Evolutionary conservation across 345 rosid species (phyloP).

Genomic region (Combretum micranthum): DNA sequence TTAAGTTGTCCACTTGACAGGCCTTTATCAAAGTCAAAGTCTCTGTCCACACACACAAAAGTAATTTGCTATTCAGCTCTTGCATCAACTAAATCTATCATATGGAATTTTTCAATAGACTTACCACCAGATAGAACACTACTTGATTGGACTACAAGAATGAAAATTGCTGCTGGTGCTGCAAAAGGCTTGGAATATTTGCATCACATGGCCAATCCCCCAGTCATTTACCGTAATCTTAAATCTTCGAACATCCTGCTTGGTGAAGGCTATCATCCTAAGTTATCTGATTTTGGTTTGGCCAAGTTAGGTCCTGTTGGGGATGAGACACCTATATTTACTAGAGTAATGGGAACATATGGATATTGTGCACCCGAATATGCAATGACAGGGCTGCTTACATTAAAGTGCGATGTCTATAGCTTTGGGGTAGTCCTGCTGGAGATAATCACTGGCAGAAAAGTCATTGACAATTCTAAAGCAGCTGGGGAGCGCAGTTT

Average conservation of each 20-base stretch:
- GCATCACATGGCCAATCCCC: slow-evolving; percentile 61
- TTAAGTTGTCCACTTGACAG: too few relatives aligned
- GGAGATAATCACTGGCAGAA: slow-evolving; percentile 65
- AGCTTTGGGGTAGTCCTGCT: slow-evolving; percentile 62
- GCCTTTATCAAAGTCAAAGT: too few relatives aligned
- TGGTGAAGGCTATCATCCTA: slow-evolving; percentile 52
- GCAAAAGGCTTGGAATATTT: slow-evolving; percentile 71
- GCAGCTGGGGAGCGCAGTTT: slow-evolving; percentile 55
- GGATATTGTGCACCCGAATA: slow-evolving; percentile 80
- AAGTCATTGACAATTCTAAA: slow-evolving; percentile 56
- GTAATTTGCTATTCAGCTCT: too few relatives aligned
- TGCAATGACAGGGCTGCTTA: slow-evolving; percentile 79
- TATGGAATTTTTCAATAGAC: slow-evolving; percentile 24
- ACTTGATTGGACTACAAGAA: slow-evolving; percentile 70
- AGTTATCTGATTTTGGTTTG: slow-evolving; percentile 69
- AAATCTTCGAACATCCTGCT: slow-evolving; percentile 71
- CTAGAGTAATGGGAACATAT: slow-evolving; percentile 72
- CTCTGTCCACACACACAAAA: too few relatives aligned
- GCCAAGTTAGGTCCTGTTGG: slow-evolving; percentile 80
- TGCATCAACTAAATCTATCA: neutral
- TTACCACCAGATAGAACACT: slow-evolving; percentile 44
- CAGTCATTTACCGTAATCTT: slow-evolving; percentile 66
- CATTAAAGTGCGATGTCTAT: slow-evolving; percentile 57
- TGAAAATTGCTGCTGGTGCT: slow-evolving; percentile 75
- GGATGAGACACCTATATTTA: slow-evolving; percentile 63